Percentiles rank a stretch among this genome's conserved stretches.
Conservation (phyloP, 2,329 filamentous ascomycete genomes). For the Colletotrichum lini region DNA sequence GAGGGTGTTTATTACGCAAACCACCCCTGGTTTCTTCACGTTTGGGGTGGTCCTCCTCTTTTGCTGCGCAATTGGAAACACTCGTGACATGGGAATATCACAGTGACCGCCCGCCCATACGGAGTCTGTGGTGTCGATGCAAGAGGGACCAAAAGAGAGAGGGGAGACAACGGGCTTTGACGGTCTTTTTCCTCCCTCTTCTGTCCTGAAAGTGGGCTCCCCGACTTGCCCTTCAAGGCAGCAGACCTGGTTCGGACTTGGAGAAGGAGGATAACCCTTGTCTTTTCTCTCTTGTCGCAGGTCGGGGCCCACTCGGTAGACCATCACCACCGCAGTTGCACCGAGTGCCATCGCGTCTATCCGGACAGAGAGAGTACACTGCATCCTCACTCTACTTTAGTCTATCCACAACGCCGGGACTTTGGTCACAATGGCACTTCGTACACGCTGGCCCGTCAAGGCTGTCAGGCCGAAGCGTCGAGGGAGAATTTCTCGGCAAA, state of each 20-base stretch:
- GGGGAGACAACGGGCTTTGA: background rate
- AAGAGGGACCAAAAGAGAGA: background rate
- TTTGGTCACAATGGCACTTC: background rate
- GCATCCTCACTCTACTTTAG: background rate
- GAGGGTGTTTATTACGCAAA: slow-evolving; percentile 26
- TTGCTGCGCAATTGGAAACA: slow-evolving; percentile 22
- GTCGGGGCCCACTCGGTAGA: slow-evolving; percentile 14
- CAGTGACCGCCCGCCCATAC: background rate
- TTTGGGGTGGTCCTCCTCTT: background rate
- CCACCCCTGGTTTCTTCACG: slow-evolving; percentile 2
- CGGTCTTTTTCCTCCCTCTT: background rate
- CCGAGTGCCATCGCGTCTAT: slow-evolving; percentile 27
- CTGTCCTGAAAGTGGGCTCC: background rate
- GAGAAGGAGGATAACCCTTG: slow-evolving; percentile 36
- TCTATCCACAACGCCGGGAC: slow-evolving; percentile 31
- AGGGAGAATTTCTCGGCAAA: background rate
- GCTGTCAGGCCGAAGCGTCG: background rate
- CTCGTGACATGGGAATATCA: slow-evolving; percentile 18
- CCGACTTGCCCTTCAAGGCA: background rate
- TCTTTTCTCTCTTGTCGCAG: background rate
- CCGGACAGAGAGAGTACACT: background rate
- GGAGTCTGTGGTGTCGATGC: too few relatives aligned
- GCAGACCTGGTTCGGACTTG: background rate
- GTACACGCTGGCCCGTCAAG: background rate
- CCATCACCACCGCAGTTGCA: slow-evolving; percentile 36